Conservation (phyloP, 768 basidiomycete species). For the Nidularia sp. region DNA sequence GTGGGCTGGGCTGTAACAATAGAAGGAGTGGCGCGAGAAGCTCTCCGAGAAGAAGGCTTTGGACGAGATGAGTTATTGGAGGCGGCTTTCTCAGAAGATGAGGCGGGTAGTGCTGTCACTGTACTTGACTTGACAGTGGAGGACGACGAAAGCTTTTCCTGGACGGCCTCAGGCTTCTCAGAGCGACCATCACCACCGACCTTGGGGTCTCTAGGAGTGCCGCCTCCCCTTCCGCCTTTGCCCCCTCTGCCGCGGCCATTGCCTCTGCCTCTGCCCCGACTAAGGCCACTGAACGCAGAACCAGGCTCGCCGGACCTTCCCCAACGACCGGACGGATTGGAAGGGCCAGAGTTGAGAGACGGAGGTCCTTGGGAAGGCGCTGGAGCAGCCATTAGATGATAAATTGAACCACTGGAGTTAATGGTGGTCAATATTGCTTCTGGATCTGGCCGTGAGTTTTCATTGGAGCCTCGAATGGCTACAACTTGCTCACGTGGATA, state of each 20-base stretch:
- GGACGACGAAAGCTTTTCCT: conserved; percentile 9
- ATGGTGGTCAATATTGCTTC: too few species aligned
- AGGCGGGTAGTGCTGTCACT: conserved; percentile 6
- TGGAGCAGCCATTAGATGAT: conserved; percentile 47
- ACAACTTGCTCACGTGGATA: too few species aligned
- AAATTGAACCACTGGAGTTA: too few species aligned
- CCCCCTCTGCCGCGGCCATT: conserved; percentile 28
- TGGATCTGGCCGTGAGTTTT: too few species aligned
- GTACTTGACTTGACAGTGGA: conserved; percentile 14
- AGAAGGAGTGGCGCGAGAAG: conserved; percentile 26
- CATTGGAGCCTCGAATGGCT: too few species aligned
- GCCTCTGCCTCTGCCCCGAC: conserved; percentile 30
- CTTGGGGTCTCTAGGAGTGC: conserved; percentile 12
- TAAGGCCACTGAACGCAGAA: conserved; percentile 41
- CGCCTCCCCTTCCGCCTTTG: conserved; percentile 24
- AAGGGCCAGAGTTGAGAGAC: conserved; percentile 18
- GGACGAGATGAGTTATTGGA: conserved; percentile 10
- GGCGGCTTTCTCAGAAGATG: conserved; percentile 4
- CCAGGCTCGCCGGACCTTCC: conserved; percentile 40
- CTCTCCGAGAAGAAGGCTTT: conserved; percentile 27
- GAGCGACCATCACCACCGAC: conserved; percentile 5
- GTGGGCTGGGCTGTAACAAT: conserved; percentile 16
- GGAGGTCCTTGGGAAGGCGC: conserved; percentile 19
- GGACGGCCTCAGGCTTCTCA: conserved; percentile 11
- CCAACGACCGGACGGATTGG: conserved; percentile 39